These are phyloP conservation scores for Epichloe aotearoae DNA, from an alignment of 2,329 filamentous ascomycete genomes.

Conservation along the genomic window DNA sequence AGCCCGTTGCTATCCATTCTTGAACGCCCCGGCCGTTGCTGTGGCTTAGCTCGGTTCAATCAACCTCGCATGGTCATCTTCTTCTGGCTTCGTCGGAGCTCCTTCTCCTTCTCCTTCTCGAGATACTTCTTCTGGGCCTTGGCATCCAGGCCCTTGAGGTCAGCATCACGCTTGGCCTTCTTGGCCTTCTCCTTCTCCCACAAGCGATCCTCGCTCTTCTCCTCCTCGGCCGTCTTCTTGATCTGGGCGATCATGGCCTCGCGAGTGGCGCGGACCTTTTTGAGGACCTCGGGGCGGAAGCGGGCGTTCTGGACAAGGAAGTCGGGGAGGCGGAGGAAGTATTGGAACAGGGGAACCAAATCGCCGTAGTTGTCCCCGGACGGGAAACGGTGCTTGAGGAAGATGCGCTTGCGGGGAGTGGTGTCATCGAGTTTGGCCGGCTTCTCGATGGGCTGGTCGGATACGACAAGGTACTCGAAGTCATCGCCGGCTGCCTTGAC, in stretches of 20 bases:
- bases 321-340: conserved; percentile 79
- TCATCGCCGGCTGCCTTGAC: conserved; percentile 62
- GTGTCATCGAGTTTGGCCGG: conserved; percentile 78
- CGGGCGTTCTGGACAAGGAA: conserved; percentile 61
- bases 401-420: conserved; percentile 71
- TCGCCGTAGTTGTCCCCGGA: conserved; percentile 47
- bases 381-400: conserved; percentile 61
- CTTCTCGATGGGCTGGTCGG: conserved; percentile 79
- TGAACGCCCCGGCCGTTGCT: neutral
- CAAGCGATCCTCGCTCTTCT: conserved; percentile 66
- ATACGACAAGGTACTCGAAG: conserved; percentile 78
- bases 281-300: conserved; percentile 81
- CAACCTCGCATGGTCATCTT: conserved; percentile 40
- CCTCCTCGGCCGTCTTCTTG: conserved; percentile 64
- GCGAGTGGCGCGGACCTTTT: conserved; percentile 71
- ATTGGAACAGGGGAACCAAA: conserved; percentile 62
- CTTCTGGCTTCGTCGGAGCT: conserved; percentile 42
- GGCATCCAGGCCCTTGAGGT: conserved; percentile 62
- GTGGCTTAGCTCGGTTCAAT: neutral
- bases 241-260: conserved; percentile 72
- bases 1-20: too few species aligned
- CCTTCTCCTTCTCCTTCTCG: conserved; percentile 68
- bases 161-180: conserved; percentile 81
- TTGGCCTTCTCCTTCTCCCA: conserved; percentile 60
- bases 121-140: conserved; percentile 80